Base-by-base conservation (phyloP, 139 green algal species). In the Diplosphaera chodatii region DNA sequence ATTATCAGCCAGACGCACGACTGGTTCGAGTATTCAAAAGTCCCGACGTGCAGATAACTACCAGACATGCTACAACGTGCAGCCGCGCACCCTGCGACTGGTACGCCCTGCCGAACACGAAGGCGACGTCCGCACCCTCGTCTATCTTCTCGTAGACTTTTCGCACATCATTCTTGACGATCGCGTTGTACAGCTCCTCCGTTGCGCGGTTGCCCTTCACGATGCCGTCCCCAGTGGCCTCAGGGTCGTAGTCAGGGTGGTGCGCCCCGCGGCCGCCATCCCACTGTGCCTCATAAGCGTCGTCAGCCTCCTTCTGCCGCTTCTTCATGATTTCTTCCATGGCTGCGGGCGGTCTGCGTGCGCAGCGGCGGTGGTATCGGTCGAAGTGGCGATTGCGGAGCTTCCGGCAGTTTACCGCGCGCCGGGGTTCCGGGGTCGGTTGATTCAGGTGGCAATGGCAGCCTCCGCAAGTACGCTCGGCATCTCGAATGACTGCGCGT, bases 101-200 rank as follows among this genome's bases (percentile, higher is more conserved):
- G 79, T 96, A 97, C 1, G 89, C 89, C 4, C 70, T 28, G 0
- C 89, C 90, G 83, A 96, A 98, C 21, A 97, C 87, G 77, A 96
- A 98, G 83, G 96, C 96, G 30, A 96, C 89, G 72, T 98, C 93
- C 0, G 92, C 93, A 0, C 92, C 93, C 22, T 91, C 93, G 29
- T 94, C 90, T 27, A 98, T 94, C 82, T 96, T 96, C 67, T 93
- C 85, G 77, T 98, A 98, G 64, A 96, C 88, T 37, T 83, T 48
- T 32, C 80, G 85, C 27, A 95, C 77, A 72, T 95, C 88, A 75
- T 94, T 93, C 71, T 90, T 83, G 15, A 93, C 83, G 32, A 97
- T 91, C 18, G 90, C 90, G 37, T 90, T 88, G 84, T 96, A 95
- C 34, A 97, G 79, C 83, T 97, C 92, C 79, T 98, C 93, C 1